A percentile compares a stretch with the other conserved stretches of the same genome.
Conservation (phyloP, 805 yeast species). For the Candida xiaguanensis region DNA sequence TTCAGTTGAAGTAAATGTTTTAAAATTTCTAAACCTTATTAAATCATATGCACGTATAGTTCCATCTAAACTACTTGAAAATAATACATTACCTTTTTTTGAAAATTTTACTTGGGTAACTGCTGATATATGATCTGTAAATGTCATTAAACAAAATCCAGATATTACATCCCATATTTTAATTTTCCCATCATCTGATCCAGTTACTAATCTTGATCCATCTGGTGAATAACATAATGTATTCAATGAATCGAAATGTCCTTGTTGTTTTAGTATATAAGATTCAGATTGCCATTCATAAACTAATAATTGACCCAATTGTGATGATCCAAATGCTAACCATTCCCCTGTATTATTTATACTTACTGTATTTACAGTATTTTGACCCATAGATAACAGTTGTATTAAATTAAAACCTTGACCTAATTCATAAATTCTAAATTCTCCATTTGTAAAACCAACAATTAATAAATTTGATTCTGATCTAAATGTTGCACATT, state of each 20-base stretch:
- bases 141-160: constrained; percentile 90
- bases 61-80: constrained; percentile 91
- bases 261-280: constrained; percentile 91
- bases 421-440: constrained; percentile 85
- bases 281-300: constrained; percentile 99
- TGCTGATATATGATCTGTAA: constrained; percentile 84
- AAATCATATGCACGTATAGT: constrained; percentile 98
- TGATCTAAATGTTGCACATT: constrained; percentile 82
- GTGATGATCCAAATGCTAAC: constrained; percentile 92
- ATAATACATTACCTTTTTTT: constrained; percentile 83
- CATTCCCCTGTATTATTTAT: constrained; percentile 89
- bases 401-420: constrained; percentile 68
- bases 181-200: constrained; percentile 94
- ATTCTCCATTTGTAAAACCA: constrained; percentile 88
- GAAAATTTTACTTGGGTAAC: constrained; percentile 88
- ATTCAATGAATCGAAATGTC: constrained; percentile 90
- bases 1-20: constrained; percentile 89
- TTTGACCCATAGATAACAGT: constrained; percentile 87
- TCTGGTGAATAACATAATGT: constrained; percentile 88
- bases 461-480: constrained; percentile 69
- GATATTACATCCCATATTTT: constrained; percentile 94
- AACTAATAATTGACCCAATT: constrained; percentile 88
- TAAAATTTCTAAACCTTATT: constrained; percentile 85
- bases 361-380: constrained; percentile 76
- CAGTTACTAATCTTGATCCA: constrained; percentile 88